Evolutionary conservation across 2,329 filamentous ascomycete species (phyloP), one percentile per base, ranked within the genome.

Genomic region (Purpureocillium takamizusanense): DNA sequence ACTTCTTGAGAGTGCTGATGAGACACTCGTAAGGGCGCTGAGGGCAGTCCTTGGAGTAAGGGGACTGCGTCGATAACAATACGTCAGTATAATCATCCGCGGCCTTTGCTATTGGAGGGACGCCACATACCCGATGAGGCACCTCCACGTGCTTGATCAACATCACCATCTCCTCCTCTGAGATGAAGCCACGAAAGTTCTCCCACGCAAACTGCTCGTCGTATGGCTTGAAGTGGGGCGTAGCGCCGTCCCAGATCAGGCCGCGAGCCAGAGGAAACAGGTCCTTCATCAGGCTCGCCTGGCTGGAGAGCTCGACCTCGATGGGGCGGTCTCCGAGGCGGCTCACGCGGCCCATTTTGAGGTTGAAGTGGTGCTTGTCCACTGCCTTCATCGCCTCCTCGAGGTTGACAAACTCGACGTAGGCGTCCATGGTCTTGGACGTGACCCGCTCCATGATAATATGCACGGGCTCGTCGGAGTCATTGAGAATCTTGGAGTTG

Each of bases 11-110:
- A 1, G 73, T 81, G 52, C 74, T 79, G 47, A 83, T 78, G 49
- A 83, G 62, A 51, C 70, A 78, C 59, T 83, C 79, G 40, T 74
- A 82, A 2, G 77, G 72, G 12, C 79, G 71, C 57, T 83, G 77
- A 0, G 77, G 76, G 46, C 76, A 80, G 18, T 77, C 67, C 40
- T 65, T 69, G 8, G 74, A 70, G 51, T 75, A 82, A 0, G 73
- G 72, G 11, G 75, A 76, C 75, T 81, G 21, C n/a, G n/a, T n/a
- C n/a, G n/a, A n/a, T n/a, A 25, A 25, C 5, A 10, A 6, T 25
- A 10, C 10, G 21, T 25, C 10, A 25, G 21, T 10, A 25, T 25
- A 10, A 10, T 10, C 21, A 25, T n/a, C n/a, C n/a, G n/a, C n/a
- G n/a, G n/a, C n/a, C 21, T 5, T 6, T 25, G 21, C 5, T 25